Evolutionary conservation across 176 grass and related monocot species (phyloP).

Genomic region (Lolium perenne): DNA sequence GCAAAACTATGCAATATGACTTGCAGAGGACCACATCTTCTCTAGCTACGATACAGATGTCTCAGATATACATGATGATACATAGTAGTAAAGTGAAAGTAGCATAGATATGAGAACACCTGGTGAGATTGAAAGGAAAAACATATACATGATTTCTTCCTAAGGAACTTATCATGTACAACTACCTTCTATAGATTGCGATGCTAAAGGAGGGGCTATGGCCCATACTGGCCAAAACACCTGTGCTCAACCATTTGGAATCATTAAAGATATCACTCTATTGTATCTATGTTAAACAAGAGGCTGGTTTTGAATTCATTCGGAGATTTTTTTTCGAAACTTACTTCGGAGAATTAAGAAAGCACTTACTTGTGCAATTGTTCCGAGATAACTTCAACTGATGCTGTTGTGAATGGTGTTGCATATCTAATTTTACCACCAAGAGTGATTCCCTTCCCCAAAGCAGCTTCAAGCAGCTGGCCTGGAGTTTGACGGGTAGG

Average conservation of each 20-base stretch:
- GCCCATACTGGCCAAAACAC: not conserved
- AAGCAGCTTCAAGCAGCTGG: slow-evolving; percentile 94
- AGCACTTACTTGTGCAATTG: slow-evolving; percentile 88
- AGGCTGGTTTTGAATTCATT: slow-evolving; percentile 10
- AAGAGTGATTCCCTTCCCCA: slow-evolving; percentile 89
- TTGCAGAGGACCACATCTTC: not conserved
- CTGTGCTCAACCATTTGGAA: slow-evolving; percentile 6
- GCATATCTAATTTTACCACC: slow-evolving; percentile 76
- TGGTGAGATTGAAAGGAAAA: not conserved
- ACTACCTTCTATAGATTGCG: not conserved
- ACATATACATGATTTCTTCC: not conserved
- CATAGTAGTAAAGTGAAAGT: slow-evolving; percentile 1
- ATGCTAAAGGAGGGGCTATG: not conserved
- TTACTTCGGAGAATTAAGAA: not conserved
- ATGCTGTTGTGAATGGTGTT: slow-evolving; percentile 87
- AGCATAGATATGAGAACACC: not conserved
- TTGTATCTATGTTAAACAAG: slow-evolving; percentile 17
- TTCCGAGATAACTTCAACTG: slow-evolving; percentile 72
- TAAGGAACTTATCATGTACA: not conserved
- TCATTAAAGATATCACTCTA: slow-evolving; percentile 1
- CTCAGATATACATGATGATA: not conserved
- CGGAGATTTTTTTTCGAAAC: too few relatives aligned
- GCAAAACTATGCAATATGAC: not conserved
- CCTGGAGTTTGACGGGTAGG: slow-evolving; percentile 97
- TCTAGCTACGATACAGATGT: not conserved